phyloP scores from a whole-genome alignment of 108 stramenopile genomes.

The Nitzschia sp. region DNA sequence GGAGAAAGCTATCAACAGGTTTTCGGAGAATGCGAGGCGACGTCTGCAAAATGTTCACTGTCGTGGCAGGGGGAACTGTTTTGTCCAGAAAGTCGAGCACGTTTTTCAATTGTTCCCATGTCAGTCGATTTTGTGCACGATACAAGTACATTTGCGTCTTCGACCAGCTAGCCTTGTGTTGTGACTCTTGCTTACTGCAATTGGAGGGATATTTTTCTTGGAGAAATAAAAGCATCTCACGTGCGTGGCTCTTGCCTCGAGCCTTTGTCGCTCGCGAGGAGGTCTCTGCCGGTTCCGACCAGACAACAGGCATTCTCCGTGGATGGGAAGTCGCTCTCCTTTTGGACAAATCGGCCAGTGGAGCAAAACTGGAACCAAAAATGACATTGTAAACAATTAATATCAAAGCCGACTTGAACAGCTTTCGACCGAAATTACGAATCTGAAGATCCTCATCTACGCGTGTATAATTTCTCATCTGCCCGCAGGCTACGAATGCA shows the following conservation, averaged over 20 bases:
- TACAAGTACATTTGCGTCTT: slow-evolving; percentile 66
- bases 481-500: too few relatives aligned
- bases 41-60: slow-evolving; percentile 52
- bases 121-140: slow-evolving; percentile 45
- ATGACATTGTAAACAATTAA: too few relatives aligned
- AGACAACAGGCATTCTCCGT: neutral
- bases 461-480: too few relatives aligned
- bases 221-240: neutral
- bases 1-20: slow-evolving; percentile 48
- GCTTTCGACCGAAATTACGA: too few relatives aligned
- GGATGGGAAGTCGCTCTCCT: neutral
- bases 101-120: slow-evolving; percentile 36
- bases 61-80: slow-evolving; percentile 33
- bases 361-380: too few relatives aligned
- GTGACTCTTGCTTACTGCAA: neutral
- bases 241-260: neutral
- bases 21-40: slow-evolving; percentile 74
- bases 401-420: too few relatives aligned
- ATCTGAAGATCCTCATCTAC: too few relatives aligned
- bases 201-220: neutral
- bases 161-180: slow-evolving; percentile 35
- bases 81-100: slow-evolving; percentile 64
- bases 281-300: neutral
- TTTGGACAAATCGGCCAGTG: too few relatives aligned
- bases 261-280: neutral